Base-by-base conservation (phyloP, 345 rosid genomes). In the Ailanthus altissimus region DNA sequence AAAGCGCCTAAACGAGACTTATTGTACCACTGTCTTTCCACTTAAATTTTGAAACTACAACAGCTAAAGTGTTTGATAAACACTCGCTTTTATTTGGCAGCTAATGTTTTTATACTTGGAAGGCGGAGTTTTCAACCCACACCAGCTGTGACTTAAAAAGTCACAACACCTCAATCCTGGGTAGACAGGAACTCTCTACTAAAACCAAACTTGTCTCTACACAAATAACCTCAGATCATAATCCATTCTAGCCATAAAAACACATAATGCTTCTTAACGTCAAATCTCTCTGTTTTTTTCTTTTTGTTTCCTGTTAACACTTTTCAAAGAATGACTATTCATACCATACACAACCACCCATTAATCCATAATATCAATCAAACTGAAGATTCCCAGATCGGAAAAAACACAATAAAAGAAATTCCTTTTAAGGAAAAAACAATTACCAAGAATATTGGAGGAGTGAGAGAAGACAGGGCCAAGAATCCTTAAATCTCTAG, bases 401-500 rank as follows among this genome's bases (percentile, higher is more conserved):
- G 23, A 67, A 61, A 62, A 11, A 51, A 67, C 16, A 49, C 46
- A 51, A 8, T 1, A 40, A 12, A 51, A 46, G 32, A 21, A n/a
- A 23, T 25, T n/a, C n/a, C n/a, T n/a, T 18, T 51, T 14, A 18
- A 12, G 12, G 1, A 25, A 26, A 58, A 25, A 12, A 62, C 18
- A 62, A 15, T 32, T 75, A 91, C 96, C 96, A 21, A 93, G 93
- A 80, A 96, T 96, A 79, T 81, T 91, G 40, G 97, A 93, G 42
- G 99, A 90, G 61, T 90, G 91, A 74, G 97, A 93, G 85, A 93
- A 93, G 72, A 96, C 86, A 58, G 99, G 97, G 70, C 97, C 97
- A 40, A 95, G 97, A 56, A 95, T 90, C 78, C 98, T 87, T 89
- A 95, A 85, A 87, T 93, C 99, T 86, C 99, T 85, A 71, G 98